Base-by-base conservation (phyloP, 129 eudicot species). In the Solidago caesia region DNA sequence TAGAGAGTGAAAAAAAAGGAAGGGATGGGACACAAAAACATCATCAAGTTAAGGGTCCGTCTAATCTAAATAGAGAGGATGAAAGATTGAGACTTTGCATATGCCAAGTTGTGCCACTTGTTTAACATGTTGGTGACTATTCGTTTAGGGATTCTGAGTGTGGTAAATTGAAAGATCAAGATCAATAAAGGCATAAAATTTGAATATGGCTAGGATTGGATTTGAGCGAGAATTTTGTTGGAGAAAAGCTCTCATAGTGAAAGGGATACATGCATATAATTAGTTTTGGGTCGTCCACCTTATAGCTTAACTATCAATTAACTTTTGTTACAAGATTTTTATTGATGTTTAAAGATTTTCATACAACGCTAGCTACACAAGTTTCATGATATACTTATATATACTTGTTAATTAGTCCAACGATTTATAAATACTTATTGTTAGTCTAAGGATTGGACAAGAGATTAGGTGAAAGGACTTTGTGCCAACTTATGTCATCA, bases 61-160 rank as follows among this genome's bases (percentile, higher is more conserved):
- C 67, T 8, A 48, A 60, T 33, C 39, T 33, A 33, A 33, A 33
- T 15, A 41, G 15, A 10, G 57, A 60, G 7, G 6, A 77, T 15
- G 49, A 15, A 64, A 63, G 71, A 71, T 51, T 44, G 59, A 29
- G 58, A 71, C 59, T 9, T 21, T 55, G 66, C 41, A 64, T 44
- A 27, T 1, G 72, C 45, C 83, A 79, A 73, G 79, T 79, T 79
- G 79, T 66, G 79, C 83, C 79, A 79, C 83, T 79, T 72, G 74
- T 44, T 65, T 6, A 43, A 65, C 68, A 79, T 64, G 73, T 73
- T 79, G 75, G 74, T 41, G 64, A 46, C 46, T 29, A 58, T 55
- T 72, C 83, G 72, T 71, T 64, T 46, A 33, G 69, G 66, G 49
- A 44, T 59, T 53, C 14, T 73, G 75, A 57, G 75, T 73, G 74